These are phyloP conservation scores for Phyllostachys edulis DNA, from an alignment of 176 grass and related monocot species.

Conservation along the genomic window DNA sequence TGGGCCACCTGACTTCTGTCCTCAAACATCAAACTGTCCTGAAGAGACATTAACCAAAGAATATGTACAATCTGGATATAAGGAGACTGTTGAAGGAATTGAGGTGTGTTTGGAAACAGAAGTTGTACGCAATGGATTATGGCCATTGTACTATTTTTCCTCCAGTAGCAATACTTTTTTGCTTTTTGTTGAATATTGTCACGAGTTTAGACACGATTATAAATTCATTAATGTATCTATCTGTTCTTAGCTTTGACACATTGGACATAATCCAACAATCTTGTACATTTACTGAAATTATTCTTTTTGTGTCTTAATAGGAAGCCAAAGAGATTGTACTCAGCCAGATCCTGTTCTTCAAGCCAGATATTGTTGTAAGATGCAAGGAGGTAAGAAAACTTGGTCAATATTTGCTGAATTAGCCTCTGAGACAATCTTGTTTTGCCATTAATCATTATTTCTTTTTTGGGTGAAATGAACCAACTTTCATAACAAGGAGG, in stretches of 20 bases:
- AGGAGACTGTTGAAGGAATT: constrained; percentile 98
- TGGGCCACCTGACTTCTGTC: constrained; percentile 96
- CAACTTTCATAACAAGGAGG: neutral
- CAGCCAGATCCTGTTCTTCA: constrained; percentile 65
- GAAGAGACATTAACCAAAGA: constrained; percentile 99
- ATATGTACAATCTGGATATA: constrained; percentile 90
- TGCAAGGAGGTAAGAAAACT: constrained; percentile 81
- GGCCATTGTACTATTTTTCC: neutral
- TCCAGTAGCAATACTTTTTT: neutral
- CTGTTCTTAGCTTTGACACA: neutral
- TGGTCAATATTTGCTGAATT: neutral
- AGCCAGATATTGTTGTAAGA: constrained; percentile 69
- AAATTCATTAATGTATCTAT: constrained; percentile 16
- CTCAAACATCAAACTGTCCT: constrained; percentile 85
- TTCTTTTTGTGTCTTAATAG: constrained; percentile 44
- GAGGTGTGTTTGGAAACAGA: constrained; percentile 62
- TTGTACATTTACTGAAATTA: neutral
- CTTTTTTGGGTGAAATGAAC: neutral
- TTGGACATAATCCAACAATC: constrained; percentile 3
- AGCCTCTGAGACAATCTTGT: neutral
- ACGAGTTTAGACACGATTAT: neutral
- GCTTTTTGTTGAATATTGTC: constrained; percentile 1
- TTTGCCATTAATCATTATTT: neutral
- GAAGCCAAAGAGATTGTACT: constrained; percentile 93
- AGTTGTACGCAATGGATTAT: neutral